Percentiles rank a stretch among this genome's conserved stretches.
Evolutionary conservation across 331 rosid species (phyloP).

Genomic region (Cydonia oblonga): DNA sequence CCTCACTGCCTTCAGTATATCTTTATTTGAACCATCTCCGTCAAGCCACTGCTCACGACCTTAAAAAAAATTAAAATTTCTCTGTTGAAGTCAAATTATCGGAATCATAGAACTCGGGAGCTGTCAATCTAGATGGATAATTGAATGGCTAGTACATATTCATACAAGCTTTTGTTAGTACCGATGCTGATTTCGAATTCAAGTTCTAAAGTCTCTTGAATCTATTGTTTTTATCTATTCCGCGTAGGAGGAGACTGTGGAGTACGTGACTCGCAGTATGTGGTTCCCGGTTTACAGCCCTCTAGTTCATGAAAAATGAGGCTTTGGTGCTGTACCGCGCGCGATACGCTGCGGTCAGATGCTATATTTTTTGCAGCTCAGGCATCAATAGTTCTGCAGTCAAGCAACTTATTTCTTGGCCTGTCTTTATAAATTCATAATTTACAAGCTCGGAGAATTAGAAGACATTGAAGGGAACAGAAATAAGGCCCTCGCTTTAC

Average conservation of each 20-base stretch:
- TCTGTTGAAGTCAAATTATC: too few species aligned
- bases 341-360: neutral
- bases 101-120: neutral
- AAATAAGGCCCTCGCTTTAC: neutral
- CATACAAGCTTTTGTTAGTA: neutral
- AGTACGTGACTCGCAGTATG: slow-evolving; percentile 53
- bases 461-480: slow-evolving; percentile 8
- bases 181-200: neutral
- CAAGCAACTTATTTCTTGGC: slow-evolving; percentile 7
- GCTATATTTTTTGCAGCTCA: neutral
- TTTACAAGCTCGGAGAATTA: slow-evolving; percentile 6
- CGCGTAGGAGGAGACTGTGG: slow-evolving; percentile 69
- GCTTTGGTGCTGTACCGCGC: neutral
- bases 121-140: neutral
- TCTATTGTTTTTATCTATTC: neutral
- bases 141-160: neutral
- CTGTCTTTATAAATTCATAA: neutral
- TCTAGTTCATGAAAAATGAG: slow-evolving; percentile 77
- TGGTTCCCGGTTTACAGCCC: slow-evolving; percentile 91
- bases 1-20: neutral
- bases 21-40: neutral
- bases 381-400: neutral
- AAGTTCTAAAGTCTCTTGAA: neutral
- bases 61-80: too few species aligned
- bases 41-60: neutral